Conservation (phyloP, 116 monocot genomes). For the Trichopus zeylanicus region DNA sequence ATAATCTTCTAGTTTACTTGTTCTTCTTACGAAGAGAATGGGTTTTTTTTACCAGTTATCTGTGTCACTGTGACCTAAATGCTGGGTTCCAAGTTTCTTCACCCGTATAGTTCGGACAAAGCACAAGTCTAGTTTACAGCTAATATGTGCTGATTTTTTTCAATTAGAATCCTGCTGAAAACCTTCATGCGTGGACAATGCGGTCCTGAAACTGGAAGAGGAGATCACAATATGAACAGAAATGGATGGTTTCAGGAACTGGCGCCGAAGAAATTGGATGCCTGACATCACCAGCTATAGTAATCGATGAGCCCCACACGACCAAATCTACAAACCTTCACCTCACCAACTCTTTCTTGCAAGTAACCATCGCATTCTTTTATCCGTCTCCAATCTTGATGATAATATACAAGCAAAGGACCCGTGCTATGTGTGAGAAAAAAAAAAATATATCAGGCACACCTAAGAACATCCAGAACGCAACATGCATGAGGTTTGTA, state of each 20-base stretch:
- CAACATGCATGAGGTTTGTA: no score
- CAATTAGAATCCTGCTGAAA: neutral
- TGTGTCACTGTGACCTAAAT: no score
- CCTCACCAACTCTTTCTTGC: neutral
- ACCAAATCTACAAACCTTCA: neutral
- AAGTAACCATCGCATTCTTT: neutral
- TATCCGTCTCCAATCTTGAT: neutral
- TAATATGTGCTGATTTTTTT: neutral
- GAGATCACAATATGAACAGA: neutral
- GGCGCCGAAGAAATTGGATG: neutral
- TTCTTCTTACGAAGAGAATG: no score
- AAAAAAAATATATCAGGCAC: no score
- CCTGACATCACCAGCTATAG: neutral
- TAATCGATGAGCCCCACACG: neutral
- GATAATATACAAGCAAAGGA: neutral
- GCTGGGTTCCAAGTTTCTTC: neutral
- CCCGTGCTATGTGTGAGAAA: no score
- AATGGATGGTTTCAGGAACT: neutral
- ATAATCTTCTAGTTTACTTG: no score
- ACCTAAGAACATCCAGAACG: no score
- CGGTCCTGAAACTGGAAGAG: neutral
- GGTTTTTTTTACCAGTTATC: no score
- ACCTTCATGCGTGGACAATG: neutral
- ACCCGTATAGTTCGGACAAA: neutral
- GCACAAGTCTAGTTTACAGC: neutral